A percentile compares a stretch with the other conserved stretches of the same genome.
These are phyloP conservation scores for Fusarium chaquense DNA, from an alignment of 2,329 filamentous ascomycete genomes.

Conservation along the genomic window DNA sequence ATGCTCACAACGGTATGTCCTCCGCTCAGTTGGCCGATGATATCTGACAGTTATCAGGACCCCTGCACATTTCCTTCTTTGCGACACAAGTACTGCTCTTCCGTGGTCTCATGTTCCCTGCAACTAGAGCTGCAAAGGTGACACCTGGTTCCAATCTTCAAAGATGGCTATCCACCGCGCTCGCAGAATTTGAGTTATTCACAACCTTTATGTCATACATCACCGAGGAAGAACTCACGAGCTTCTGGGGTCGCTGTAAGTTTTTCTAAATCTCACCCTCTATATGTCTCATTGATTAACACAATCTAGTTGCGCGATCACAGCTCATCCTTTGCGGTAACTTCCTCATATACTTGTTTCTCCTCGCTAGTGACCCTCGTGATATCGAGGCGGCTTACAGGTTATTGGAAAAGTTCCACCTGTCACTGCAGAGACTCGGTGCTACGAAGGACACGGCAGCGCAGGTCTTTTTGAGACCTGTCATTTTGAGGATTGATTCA, in stretches of 20 bases:
- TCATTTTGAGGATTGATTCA: conserved; percentile 54
- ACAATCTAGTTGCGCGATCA: conserved; percentile 51
- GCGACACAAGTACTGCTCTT: conserved; percentile 57
- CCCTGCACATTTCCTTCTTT: conserved; percentile 58
- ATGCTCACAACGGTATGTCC: conserved; percentile 38
- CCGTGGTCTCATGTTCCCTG: conserved; percentile 60
- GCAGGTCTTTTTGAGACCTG: conserved; percentile 52
- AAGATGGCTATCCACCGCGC: conserved; percentile 52
- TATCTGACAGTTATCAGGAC: conserved; percentile 43
- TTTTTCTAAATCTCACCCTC: conserved; percentile 18
- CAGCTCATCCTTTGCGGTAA: conserved; percentile 62
- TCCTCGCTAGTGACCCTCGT: conserved; percentile 54
- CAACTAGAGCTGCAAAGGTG: conserved; percentile 56
- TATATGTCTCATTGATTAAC: neutral
- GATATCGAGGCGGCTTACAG: conserved; percentile 54
- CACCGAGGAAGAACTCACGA: conserved; percentile 52
- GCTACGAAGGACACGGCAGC: conserved; percentile 49
- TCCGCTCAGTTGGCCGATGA: neutral
- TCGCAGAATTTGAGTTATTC: conserved; percentile 55
- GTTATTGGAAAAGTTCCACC: conserved; percentile 55
- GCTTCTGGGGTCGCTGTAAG: conserved; percentile 61
- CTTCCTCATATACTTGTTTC: conserved; percentile 62
- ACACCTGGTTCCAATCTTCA: conserved; percentile 53
- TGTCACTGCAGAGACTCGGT: conserved; percentile 52
- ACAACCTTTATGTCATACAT: conserved; percentile 54